phyloP scores from a whole-genome alignment of 352 stramenopile genomes.

The Pythium rhizo-oryzae region DNA sequence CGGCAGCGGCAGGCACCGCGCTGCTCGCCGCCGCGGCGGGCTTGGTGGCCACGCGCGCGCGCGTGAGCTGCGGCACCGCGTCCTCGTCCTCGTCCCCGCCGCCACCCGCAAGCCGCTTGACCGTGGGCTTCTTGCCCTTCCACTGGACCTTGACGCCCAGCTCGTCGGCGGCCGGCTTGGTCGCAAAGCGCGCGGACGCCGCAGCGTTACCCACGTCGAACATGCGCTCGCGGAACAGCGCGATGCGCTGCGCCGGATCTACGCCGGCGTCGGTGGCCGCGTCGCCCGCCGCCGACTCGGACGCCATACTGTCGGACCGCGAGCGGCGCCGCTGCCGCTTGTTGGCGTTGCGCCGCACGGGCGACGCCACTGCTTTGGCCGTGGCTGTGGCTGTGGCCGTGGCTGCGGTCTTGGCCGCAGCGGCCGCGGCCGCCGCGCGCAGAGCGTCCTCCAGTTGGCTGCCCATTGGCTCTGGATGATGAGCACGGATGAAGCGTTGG shows the following conservation, averaged over 20 bases:
- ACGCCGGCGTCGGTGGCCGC: constrained; percentile 27
- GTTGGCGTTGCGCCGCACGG: background rate
- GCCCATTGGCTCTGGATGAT: constrained; percentile 1
- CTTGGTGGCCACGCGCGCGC: constrained; percentile 5
- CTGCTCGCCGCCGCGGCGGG: background rate
- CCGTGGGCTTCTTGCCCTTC: constrained; percentile 36
- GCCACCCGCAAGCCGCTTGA: background rate
- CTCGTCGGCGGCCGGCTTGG: constrained; percentile 17
- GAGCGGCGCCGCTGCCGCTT: constrained; percentile 1
- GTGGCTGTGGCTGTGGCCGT: background rate
- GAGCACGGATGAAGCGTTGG: background rate
- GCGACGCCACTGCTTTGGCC: background rate
- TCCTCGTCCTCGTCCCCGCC: constrained; percentile 3
- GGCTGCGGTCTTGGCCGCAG: background rate
- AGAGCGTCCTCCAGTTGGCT: constrained; percentile 31
- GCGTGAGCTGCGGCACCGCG: constrained; percentile 21
- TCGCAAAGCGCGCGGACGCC: constrained; percentile 5
- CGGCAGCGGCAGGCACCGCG: background rate
- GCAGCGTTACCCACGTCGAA: constrained; percentile 47
- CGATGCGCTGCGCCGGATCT: constrained; percentile 38
- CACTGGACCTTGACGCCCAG: constrained; percentile 45
- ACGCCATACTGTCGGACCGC: constrained; percentile 33
- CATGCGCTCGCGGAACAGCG: constrained; percentile 57
- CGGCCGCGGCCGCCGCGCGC: constrained; percentile 17
- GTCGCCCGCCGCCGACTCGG: background rate